Evolutionary conservation across 1,284 basidiomycete genomes (phyloP), one percentile per base, ranked within the genome.

Genomic region (Cryptococcus floricola): DNA sequence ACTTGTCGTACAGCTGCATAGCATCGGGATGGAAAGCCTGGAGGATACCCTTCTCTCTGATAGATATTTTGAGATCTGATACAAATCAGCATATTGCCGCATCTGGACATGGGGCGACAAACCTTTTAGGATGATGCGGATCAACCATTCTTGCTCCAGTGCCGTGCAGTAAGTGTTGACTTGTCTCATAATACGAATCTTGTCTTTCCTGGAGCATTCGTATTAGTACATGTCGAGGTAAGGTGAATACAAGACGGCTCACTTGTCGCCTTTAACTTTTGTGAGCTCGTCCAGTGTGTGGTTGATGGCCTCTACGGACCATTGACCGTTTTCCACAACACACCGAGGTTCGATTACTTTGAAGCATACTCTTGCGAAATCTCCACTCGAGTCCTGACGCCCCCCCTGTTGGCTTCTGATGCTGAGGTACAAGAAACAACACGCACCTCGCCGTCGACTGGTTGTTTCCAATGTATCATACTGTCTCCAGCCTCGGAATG

Each of bases 21-120:
- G 93, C 92, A 62, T 96, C 91, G 2, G 88, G 88, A 71, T 98
- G 93, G 66, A 95, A 90, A 4, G 89, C 86, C 0, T 84, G 79
- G 59, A 98, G 86, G 0, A 97, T 87, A 0, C 88, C 90, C 12
- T 87, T 90, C 73, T 96, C 93, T 47, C 77, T 62, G 14, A 81
- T 69, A 3, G 74, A 75, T 34, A 80, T 75, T 37, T 78, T 74
- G 34, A 81, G 69, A 52, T 80, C 79, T 80, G 50, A 0, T 43
- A 8, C 2, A 41, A 10, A 45, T 37, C 58, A 23, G 19, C 37
- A 44, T 25, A 9, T 25, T 13, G 39, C 8, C 39, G 5, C 25
- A 43, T 39, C 13, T 37, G n/a, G 6, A 38, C 14, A 39, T 37
- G 25, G 37, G 10, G 25, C 6, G 25, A 41, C 67, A 42, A 38